phyloP scores from a whole-genome alignment of 2,329 filamentous ascomycete species.

The Microdochium nivale region DNA sequence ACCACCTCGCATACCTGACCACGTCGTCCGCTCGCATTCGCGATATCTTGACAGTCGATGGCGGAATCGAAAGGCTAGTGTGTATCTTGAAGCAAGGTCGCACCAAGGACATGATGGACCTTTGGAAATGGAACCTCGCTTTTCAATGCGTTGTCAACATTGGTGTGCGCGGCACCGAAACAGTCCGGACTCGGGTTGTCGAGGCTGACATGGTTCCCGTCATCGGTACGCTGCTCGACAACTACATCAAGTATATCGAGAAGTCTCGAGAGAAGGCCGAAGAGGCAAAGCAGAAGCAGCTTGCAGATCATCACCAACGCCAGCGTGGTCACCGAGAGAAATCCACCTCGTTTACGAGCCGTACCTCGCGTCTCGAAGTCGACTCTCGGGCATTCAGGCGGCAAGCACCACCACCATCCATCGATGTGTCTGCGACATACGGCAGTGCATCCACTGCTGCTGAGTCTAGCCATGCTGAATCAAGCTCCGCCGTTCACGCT shows the following conservation, averaged over 20 bases:
- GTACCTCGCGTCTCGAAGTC: conserved; percentile 42
- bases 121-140: conserved; percentile 99
- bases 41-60: conserved; percentile 97
- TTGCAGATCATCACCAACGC: conserved; percentile 41
- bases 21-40: conserved; percentile 95
- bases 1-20: conserved; percentile 96
- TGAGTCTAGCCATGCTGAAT: conserved; percentile 29
- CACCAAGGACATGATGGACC: conserved; percentile 98
- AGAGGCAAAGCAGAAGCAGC: conserved; percentile 66
- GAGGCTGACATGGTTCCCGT: conserved; percentile 99
- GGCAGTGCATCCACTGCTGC: conserved; percentile 31
- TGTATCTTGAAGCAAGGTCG: conserved; percentile 97
- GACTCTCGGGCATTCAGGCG: conserved; percentile 60
- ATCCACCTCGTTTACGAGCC: conserved; percentile 43
- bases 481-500: conserved; percentile 51
- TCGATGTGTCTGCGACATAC: conserved; percentile 62
- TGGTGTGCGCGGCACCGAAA: conserved; percentile 89
- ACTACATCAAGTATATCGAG: conserved; percentile 95
- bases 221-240: conserved; percentile 95
- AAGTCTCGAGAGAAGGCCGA: conserved; percentile 83
- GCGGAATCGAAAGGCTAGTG: conserved; percentile 90
- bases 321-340: conserved; percentile 44
- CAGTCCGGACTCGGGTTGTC: conserved; percentile 87
- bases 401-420: conserved; percentile 75
- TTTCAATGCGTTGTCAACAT: conserved; percentile 99